Conservation (phyloP, 108 stramenopile species). For the Mediolabrus comicus region DNA sequence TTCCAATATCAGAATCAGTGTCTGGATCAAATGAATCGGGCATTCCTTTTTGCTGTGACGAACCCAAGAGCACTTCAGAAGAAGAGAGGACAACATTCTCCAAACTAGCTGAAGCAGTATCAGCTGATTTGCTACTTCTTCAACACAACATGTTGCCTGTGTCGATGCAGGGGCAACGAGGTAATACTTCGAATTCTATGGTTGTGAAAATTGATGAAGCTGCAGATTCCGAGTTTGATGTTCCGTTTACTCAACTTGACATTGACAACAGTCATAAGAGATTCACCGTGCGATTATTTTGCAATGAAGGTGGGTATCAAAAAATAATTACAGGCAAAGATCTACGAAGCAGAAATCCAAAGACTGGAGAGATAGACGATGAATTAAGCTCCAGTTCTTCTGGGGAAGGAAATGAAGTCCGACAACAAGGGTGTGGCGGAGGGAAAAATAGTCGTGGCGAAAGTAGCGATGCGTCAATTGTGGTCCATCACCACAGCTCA, state of each 20-base stretch:
- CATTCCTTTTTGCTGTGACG: conserved; percentile 62
- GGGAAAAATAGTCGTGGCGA: neutral
- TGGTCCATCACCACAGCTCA: conserved; percentile 37
- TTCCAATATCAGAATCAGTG: conserved; percentile 72
- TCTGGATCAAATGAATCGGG: conserved; percentile 74
- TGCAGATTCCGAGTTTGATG: conserved; percentile 53
- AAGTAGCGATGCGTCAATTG: conserved; percentile 14
- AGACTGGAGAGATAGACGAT: conserved; percentile 56
- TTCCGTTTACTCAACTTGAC: conserved; percentile 58
- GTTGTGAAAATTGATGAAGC: conserved; percentile 39
- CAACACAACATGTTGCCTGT: conserved; percentile 47
- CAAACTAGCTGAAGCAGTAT: conserved; percentile 66
- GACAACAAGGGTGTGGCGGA: conserved; percentile 10
- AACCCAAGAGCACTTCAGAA: conserved; percentile 14
- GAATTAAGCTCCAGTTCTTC: neutral
- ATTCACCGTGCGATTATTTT: conserved; percentile 68
- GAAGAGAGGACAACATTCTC: conserved; percentile 57
- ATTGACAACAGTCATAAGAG: conserved; percentile 40
- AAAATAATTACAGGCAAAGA: conserved; percentile 48
- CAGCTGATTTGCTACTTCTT: conserved; percentile 63
- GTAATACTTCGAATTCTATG: conserved; percentile 4
- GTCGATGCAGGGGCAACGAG: conserved; percentile 8
- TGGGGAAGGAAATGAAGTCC: neutral
- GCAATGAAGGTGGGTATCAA: conserved; percentile 73
- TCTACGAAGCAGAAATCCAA: conserved; percentile 71